Percentiles rank a stretch among this genome's conserved stretches.
phyloP scores from a whole-genome alignment of 306 rosid species.

The Parietaria judaica region DNA sequence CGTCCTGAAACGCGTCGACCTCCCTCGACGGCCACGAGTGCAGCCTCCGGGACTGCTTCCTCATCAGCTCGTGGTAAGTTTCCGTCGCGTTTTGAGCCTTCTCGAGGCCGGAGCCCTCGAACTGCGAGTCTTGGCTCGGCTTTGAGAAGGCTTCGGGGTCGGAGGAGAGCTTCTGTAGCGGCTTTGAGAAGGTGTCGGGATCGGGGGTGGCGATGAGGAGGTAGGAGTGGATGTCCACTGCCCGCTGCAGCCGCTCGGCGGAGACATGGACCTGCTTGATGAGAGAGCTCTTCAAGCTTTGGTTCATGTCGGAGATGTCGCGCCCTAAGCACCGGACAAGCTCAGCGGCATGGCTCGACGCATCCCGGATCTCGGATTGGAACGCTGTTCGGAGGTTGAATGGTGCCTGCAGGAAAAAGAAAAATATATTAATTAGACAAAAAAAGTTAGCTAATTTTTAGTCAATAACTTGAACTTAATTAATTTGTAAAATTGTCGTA shows the following conservation, averaged over 20 bases:
- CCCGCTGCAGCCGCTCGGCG: constrained; percentile 45
- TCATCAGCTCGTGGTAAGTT: constrained; percentile 32
- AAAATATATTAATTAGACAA: no score
- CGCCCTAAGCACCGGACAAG: constrained; percentile 44
- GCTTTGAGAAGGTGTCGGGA: constrained; percentile 26
- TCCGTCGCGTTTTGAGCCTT: constrained; percentile 20
- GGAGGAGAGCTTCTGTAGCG: constrained; percentile 27
- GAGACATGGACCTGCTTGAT: constrained; percentile 42
- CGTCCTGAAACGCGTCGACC: constrained; percentile 39
- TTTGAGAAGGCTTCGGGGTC: not conserved
- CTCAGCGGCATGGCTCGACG: constrained; percentile 51
- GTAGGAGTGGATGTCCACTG: constrained; percentile 48
- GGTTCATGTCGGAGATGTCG: constrained; percentile 46
- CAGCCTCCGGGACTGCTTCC: constrained; percentile 47
- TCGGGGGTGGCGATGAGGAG: constrained; percentile 35
- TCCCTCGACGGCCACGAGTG: constrained; percentile 63
- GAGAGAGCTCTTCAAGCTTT: constrained; percentile 24
- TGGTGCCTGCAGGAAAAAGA: constrained; percentile 38
- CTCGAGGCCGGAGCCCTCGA: constrained; percentile 14
- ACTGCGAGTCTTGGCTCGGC: constrained; percentile 10
- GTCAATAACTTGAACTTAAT: no score
- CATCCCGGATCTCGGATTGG: constrained; percentile 50
- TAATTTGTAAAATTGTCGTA: no score
- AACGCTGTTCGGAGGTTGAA: constrained; percentile 44
- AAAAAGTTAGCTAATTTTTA: no score